These are phyloP conservation scores for Dianthus caryophyllus DNA, from an alignment of 148 eudicot species.

Conservation along the genomic window DNA sequence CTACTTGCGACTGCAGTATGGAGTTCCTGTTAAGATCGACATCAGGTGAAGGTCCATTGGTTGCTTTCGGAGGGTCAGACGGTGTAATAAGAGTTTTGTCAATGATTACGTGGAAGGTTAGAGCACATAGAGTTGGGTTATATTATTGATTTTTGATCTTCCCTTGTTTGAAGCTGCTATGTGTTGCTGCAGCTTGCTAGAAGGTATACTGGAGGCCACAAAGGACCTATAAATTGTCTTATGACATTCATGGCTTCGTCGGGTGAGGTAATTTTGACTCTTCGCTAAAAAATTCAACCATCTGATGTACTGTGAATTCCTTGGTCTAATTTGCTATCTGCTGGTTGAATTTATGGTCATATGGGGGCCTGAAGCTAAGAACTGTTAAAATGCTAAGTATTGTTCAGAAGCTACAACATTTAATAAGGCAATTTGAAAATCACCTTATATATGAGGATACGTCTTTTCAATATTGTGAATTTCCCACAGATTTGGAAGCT, in stretches of 20 bases:
- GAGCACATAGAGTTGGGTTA: slow-evolving; percentile 14
- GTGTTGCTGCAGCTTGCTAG: slow-evolving; percentile 72
- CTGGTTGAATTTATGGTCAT: not conserved
- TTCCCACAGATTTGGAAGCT: not conserved
- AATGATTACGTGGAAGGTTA: slow-evolving; percentile 96
- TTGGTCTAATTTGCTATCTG: not conserved
- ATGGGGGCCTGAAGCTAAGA: slow-evolving; percentile 1
- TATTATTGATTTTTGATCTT: slow-evolving; percentile 9
- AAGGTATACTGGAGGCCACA: slow-evolving; percentile 97
- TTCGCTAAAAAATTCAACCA: not conserved
- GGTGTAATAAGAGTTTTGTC: slow-evolving; percentile 97
- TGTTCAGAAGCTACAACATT: no score
- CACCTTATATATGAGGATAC: not conserved
- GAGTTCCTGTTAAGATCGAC: slow-evolving; percentile 75
- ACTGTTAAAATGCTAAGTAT: no score
- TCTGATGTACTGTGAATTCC: not conserved
- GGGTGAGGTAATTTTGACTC: slow-evolving; percentile 60
- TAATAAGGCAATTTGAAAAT: no score
- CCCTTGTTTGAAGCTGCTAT: slow-evolving; percentile 10
- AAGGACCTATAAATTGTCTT: slow-evolving; percentile 85
- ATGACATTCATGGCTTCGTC: slow-evolving; percentile 92
- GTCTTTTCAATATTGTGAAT: slow-evolving; percentile 4
- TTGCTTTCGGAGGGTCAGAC: slow-evolving; percentile 98
- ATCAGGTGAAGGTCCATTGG: slow-evolving; percentile 82
- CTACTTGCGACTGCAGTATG: slow-evolving; percentile 58